Evolutionary conservation across 495 filamentous ascomycete genomes (phyloP), one percentile per base, ranked within the genome.

Genomic region (Corynascus novoguineensis): DNA sequence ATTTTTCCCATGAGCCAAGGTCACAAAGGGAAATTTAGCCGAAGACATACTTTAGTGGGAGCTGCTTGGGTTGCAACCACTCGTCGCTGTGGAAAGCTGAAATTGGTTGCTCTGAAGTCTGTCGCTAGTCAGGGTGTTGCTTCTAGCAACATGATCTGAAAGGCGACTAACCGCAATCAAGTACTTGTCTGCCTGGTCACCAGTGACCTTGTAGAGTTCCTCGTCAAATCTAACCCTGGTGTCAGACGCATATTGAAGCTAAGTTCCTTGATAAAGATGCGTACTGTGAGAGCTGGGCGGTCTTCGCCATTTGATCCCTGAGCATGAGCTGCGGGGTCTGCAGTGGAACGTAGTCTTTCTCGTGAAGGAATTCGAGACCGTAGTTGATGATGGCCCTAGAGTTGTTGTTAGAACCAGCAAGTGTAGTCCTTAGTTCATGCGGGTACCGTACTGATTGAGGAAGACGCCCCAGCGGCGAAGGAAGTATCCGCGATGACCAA

Each of bases 271-370:
- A 11, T 21, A 9, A 14, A 37, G 27, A 19, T n/a, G 28, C 58
- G 24, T 38, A 60, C 61, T 97, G 88, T 66, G 92, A 90, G 17
- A 98, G 83, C 74, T 98, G 95, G 4, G 93, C 93, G 1, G 93
- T 98, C 77, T 97, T 97, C n/a, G 90, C 93, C 95, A 97, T 97
- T 70, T 88, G 85, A 37, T 95, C 88, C 73, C 85, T 86, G 50
- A 92, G 80, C 93, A 97, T 97, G 76, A 98, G 96, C 61, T 91
- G 90, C 3, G 93, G 93, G 11, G 92, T 89, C 67, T 95, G 90
- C 53, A 93, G 86, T 3, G 90, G 84, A n/a, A 78, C 90, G 73
- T 95, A 97, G 21, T 75, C 88, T 79, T 74, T 84, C 75, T 69
- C 73, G 68, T 80, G 80, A 17, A 97, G 81, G 69, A 95, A 97